These are phyloP conservation scores for Brassica balearica DNA, from an alignment of 441 rosid species.

Conservation along the genomic window DNA sequence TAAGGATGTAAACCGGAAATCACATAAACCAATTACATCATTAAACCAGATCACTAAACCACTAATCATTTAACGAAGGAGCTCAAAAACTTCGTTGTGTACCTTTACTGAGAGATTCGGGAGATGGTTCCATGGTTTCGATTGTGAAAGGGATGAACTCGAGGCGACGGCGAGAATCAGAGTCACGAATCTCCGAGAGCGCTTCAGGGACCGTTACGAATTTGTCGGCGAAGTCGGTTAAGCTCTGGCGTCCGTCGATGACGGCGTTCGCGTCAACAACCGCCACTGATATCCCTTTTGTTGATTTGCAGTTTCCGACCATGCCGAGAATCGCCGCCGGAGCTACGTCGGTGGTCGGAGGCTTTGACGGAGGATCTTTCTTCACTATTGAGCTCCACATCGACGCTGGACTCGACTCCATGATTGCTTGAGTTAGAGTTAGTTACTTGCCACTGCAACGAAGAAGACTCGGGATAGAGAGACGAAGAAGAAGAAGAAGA, in stretches of 20 bases:
- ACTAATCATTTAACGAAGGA: background rate
- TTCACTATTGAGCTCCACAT: conserved; percentile 70
- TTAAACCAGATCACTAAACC: background rate
- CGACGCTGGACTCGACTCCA: conserved; percentile 32
- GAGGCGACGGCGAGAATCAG: conserved; percentile 83
- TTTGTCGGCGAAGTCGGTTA: conserved; percentile 64
- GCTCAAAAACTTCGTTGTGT: background rate
- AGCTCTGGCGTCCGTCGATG: conserved; percentile 70
- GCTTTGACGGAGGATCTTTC: conserved; percentile 47
- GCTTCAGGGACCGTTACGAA: conserved; percentile 88
- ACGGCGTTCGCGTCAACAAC: conserved; percentile 91
- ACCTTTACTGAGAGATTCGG: conserved; percentile 84
- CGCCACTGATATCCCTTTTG: conserved; percentile 73
- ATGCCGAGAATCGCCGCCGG: conserved; percentile 40
- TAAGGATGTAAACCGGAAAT: background rate
- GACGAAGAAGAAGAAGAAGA: background rate
- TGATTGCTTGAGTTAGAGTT: conserved; percentile 2
- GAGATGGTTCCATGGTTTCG: conserved; percentile 85
- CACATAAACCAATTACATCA: background rate
- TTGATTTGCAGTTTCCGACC: conserved; percentile 73
- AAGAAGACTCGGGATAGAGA: conserved; percentile 15
- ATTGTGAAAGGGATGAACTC: conserved; percentile 66
- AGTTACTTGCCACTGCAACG: conserved; percentile 37
- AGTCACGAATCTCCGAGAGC: conserved; percentile 80
- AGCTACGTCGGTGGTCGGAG: conserved; percentile 37